Evolutionary conservation across 140 eudicot species (phyloP), one percentile per base, ranked within the genome.

Genomic region (Oenanthe javanica): DNA sequence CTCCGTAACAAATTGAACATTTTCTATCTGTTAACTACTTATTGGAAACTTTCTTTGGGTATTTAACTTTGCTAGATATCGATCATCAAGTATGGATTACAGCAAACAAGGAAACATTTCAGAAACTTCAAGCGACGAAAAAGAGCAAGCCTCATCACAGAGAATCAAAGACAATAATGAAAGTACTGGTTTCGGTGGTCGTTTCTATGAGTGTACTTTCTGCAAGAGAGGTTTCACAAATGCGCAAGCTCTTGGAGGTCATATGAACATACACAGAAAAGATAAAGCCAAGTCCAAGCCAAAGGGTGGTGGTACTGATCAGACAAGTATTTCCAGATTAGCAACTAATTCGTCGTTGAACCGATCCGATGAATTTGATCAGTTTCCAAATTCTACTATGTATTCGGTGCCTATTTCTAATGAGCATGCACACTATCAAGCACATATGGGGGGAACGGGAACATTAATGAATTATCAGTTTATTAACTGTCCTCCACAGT

Each of bases 221-320:
- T 89, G 93, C 88, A 89, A 87, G 83, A 84, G 91, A 78, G 93
- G 93, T 54, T 89, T 89, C 83, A 87, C 91, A 55, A 89, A 89
- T 63, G 92, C 92, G 75, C 90, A 90, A 85, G 90, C 95, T 31
- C 83, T 90, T 40, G 95, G 95, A 46, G 95, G 95, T 46, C 92
- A 90, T 80, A 90, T 91, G 94, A 91, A 91, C 63, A 89, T 91
- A 49, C 97, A 91, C 55, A 80, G 97, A 79, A 91, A 89, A 85
- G 94, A 89, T 54, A 89, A 88, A 47, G 91, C 91, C 78, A 91
- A 89, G 85, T 89, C 86, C 81, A 89, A 91, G 52, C 77, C 77
- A 21, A 70, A 31, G 43, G 50, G 84, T 83, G n/a, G 51, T 48
- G 75, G n/a, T 72, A 45, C 12, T 6, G 19, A 40, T 7, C 73